Conservation (phyloP, 164 flowering plant species). For the Paratinospora sagittata region DNA sequence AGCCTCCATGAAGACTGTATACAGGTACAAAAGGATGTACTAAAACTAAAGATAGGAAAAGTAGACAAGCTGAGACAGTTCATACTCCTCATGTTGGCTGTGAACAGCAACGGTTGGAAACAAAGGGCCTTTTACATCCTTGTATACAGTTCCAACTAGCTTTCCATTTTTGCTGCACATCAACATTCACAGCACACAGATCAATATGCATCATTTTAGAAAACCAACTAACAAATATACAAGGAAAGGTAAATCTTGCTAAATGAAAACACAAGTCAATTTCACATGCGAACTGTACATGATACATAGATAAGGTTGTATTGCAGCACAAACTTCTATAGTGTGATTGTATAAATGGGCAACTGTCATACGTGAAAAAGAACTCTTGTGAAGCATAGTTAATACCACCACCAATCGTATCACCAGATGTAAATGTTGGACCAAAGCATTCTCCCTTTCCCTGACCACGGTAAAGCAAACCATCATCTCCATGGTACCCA, state of each 20-base stretch:
- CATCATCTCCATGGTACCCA: slow-evolving; percentile 99
- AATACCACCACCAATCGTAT: slow-evolving; percentile 93
- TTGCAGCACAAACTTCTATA: neutral
- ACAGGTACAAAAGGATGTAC: too few species aligned
- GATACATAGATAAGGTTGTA: neutral
- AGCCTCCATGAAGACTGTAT: neutral
- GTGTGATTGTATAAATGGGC: slow-evolving; percentile 4
- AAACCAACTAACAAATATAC: too few species aligned
- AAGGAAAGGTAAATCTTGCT: neutral
- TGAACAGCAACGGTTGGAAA: slow-evolving; percentile 96
- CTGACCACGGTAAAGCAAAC: slow-evolving; percentile 80
- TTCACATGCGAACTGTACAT: neutral
- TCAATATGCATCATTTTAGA: neutral
- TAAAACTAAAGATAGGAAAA: neutral
- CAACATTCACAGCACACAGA: slow-evolving; percentile 13
- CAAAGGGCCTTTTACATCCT: slow-evolving; percentile 68
- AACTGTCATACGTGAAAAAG: slow-evolving; percentile 85
- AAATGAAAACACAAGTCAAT: slow-evolving; percentile 1
- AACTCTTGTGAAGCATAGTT: slow-evolving; percentile 85
- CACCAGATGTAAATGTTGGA: slow-evolving; percentile 78
- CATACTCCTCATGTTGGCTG: slow-evolving; percentile 96
- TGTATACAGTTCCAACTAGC: slow-evolving; percentile 53
- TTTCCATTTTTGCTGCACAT: slow-evolving; percentile 77
- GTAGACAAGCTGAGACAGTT: neutral
- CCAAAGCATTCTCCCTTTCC: slow-evolving; percentile 88